Base-by-base conservation (phyloP, 192 early-diverging fungal species). In the Backusella luteola region DNA sequence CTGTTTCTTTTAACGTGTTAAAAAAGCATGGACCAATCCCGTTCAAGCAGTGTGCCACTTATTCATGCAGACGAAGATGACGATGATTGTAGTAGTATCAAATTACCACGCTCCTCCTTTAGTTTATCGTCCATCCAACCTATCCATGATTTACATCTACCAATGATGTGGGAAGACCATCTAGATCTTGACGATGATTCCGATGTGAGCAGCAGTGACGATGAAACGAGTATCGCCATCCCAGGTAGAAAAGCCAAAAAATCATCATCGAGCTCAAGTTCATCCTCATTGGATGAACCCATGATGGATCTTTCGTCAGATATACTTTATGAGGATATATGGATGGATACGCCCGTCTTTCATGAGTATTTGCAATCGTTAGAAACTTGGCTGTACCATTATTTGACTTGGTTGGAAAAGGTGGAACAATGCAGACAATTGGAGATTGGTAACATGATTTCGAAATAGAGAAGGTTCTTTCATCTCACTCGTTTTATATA, bases 371-470 rank as follows among this genome's bases (percentile, higher is more conserved):
- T 75, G 4, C 34, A 66, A 36, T 41, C 32, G 9, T 23, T 75
- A 46, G 74, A 75, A 42, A 75, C 59, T 17, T 63, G 74, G 59
- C 38, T 75, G 6, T 44, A 66, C 21, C 56, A 67, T n/a, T 75
- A 67, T 42, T 44, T 75, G 29, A 29, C 26, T 32, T 75, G 74
- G 74, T n/a, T 75, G 29, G 74, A 75, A 44, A 75, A 42, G 29
- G 44, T 75, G 23, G 74, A 75, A 35, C 74, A 66, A 67, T 75
- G 74, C 17, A 63, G 74, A 67, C 74, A 75, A 38, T 66, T 75
- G 29, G 74, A 75, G 5, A 66, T 75, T 36, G 72, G 72, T 73
- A 73, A 56, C 0, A 7, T 32, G 6, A 29, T 32, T 44, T 29
- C 34, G 4, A 26, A 44, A 23, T 21, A 53, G 11, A 59, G 17